Evolutionary conservation across 495 filamentous ascomycete species (phyloP), one percentile per base, ranked within the genome.

Genomic region (Neurospora sublineolata): DNA sequence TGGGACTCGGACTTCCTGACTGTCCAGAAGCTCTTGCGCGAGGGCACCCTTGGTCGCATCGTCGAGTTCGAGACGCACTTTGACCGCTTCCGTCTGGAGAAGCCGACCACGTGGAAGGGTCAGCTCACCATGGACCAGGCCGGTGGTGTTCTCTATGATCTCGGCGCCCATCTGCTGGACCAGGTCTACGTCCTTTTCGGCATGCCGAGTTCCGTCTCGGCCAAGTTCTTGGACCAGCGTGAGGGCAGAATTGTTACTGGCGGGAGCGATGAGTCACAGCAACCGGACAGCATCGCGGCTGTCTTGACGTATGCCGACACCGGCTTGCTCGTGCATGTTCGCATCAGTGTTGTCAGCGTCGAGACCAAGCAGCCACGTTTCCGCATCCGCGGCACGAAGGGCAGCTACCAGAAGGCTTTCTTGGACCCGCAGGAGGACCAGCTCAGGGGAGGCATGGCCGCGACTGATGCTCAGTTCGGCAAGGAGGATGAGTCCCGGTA

Each of bases 1-100:
- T 96, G 87, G 84, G 93, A 97, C 78, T 85, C 89, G 70, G 93
- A 97, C 82, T 97, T 93, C 83, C 83, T 92, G 38, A 93, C 91
- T 37, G 84, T 96, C 40, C 87, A 84, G 68, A 83, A 88, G 70
- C 84, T 93, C 4, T 74, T 94, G 33, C 73, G 83, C 71, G 79
- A 83, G 70, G 79, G 82, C 77, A 75, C 77, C 4, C 77, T 92
- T 0, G 93, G 94, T 72, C 85, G 89, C 33, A 79, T 96, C 70
- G 89, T 91, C 44, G 93, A 95, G 78, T 92, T 91, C 76, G 91
- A 94, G 70, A 79, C 78, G 8, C 92, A 96, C 80, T 96, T 94
- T 79, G 93, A 95, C 79, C 90, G 94, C 41, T 87, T 94, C 79
- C 87, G 90, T 37, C 85, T 89, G 23, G 80, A 84, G 42, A 82